Conservation (phyloP, 2,329 filamentous ascomycete species). For the Ophiostoma novo-ulmi region DNA sequence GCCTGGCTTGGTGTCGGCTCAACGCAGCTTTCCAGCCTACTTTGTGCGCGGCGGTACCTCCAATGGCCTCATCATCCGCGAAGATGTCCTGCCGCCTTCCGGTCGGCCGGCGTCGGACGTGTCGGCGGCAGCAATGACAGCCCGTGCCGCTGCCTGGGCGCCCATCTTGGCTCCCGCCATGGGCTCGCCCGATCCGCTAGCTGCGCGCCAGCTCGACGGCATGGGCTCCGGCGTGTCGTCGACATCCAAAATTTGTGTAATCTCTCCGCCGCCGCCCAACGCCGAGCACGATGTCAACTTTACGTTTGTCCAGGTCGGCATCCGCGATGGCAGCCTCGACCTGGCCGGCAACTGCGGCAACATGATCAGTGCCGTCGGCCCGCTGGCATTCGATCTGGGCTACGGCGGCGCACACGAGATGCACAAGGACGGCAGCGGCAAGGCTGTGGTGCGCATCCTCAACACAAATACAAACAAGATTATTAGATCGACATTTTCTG, state of each 20-base stretch:
- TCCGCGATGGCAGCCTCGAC: slow-evolving; percentile 57
- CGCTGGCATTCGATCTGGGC: slow-evolving; percentile 55
- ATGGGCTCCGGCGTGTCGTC: slow-evolving; percentile 65
- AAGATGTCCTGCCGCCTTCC: slow-evolving; percentile 27
- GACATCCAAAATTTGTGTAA: slow-evolving; percentile 65
- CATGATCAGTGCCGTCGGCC: slow-evolving; percentile 63
- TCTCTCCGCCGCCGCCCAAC: slow-evolving; percentile 41
- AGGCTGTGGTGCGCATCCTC: slow-evolving; percentile 50
- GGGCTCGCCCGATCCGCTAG: slow-evolving; percentile 57
- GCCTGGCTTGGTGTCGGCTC: neutral
- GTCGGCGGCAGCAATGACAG: neutral
- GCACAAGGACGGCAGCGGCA: slow-evolving; percentile 26
- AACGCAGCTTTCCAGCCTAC: slow-evolving; percentile 30
- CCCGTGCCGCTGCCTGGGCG: slow-evolving; percentile 28
- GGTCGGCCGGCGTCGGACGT: neutral
- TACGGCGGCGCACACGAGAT: slow-evolving; percentile 26
- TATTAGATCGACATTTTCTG: slow-evolving; percentile 37
- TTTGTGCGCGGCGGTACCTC: slow-evolving; percentile 35
- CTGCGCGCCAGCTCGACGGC: slow-evolving; percentile 66
- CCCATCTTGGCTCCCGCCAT: slow-evolving; percentile 41
- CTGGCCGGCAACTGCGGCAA: slow-evolving; percentile 71
- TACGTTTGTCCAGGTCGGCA: slow-evolving; percentile 65
- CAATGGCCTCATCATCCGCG: slow-evolving; percentile 32
- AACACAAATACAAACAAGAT: slow-evolving; percentile 68
- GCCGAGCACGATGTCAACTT: slow-evolving; percentile 55